These are phyloP conservation scores for Termitomyces sp. DNA, from an alignment of 768 basidiomycete species.

Conservation along the genomic window DNA sequence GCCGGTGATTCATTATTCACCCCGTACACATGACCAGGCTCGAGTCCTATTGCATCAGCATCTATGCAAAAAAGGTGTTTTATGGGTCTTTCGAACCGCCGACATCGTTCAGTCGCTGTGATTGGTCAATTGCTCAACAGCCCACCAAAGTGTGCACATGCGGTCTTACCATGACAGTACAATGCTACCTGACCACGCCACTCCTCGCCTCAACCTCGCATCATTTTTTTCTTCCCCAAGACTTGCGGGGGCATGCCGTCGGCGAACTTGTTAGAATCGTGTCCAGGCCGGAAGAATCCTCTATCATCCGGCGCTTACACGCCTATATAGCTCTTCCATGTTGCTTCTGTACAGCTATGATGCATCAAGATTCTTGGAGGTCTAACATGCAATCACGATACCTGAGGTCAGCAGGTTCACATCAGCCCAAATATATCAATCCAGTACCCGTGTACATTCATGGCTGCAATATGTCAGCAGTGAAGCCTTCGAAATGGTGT, in stretches of 20 bases:
- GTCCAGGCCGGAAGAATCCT: too few species aligned
- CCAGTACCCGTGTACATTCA: background rate
- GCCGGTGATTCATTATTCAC: background rate
- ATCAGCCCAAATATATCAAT: background rate
- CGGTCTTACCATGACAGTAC: background rate
- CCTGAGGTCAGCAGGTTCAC: background rate
- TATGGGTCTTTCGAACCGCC: background rate
- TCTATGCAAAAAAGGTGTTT: background rate
- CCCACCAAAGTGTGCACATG: background rate
- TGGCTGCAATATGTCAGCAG: background rate
- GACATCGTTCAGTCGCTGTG: background rate
- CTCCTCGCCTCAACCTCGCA: background rate
- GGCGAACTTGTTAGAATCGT: background rate
- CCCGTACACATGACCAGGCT: too few species aligned
- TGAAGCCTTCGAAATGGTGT: background rate
- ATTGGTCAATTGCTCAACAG: background rate
- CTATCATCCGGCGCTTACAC: background rate
- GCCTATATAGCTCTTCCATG: background rate
- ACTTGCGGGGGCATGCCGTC: background rate
- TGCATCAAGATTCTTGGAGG: background rate
- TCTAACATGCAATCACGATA: background rate
- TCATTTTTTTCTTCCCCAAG: background rate
- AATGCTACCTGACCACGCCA: background rate
- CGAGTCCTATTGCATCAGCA: background rate
- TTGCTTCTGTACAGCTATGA: background rate